Base-by-base conservation (phyloP, 345 rosid genomes). In the Microcos paniculata region DNA sequence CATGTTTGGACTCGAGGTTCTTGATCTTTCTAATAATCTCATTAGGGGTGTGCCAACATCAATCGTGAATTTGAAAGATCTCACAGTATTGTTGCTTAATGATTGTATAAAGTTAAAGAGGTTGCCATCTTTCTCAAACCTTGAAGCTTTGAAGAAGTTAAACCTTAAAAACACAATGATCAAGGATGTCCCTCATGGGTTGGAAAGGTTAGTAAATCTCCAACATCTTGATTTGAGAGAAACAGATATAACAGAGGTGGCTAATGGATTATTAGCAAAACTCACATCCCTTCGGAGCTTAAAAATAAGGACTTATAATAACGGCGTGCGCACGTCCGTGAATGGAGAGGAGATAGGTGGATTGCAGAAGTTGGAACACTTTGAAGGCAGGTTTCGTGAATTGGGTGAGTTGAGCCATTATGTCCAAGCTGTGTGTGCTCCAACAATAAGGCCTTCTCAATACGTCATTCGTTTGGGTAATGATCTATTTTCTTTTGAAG, bases 81-180 rank as follows among this genome's bases (percentile, higher is more conserved):
- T n/a, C n/a, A n/a, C n/a, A n/a, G n/a, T n/a, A n/a, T n/a, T n/a
- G n/a, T n/a, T n/a, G n/a, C n/a, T n/a, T n/a, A n/a, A n/a, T n/a
- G n/a, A n/a, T n/a, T 79, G 84, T 46, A 0, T 0, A 0, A 0
- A 0, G 0, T 48, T 84, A 30, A 5, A 12, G 3, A 4, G 38
- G 21, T 2, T 84, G 14, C 86, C 86, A 16, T 78, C 77, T 19
- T 67, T 84, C 3, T 64, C 66, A 11, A 63, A 63, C 11, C 40
- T 81, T 31, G 1, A 0, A 42, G 26, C n/a, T 38, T 46, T 84
- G 51, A 69, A 24, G 71, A 67, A 38, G 59, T 48, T 83, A 58
- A 80, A 83, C 68, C 73, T 80, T 3, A 1, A n/a, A n/a, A n/a
- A n/a, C n/a, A n/a, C n/a, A n/a, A n/a, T n/a, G n/a, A n/a, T n/a